Conservation (phyloP, 2,329 filamentous ascomycete species). For the Tolypocladium album region DNA sequence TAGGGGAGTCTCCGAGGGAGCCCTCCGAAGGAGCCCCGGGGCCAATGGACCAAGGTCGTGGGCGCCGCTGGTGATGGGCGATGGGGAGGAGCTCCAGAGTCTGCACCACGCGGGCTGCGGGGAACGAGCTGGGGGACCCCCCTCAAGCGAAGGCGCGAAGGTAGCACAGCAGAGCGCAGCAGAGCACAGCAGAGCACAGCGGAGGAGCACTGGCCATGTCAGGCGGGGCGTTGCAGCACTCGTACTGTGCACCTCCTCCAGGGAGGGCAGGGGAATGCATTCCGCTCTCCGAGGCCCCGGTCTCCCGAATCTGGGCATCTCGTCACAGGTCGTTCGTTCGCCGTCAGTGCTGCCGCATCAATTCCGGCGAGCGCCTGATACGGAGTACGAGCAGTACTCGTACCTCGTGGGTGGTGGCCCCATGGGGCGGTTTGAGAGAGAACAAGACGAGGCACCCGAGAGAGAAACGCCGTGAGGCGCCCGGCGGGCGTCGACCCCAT, state of each 20-base stretch:
- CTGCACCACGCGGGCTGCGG: constrained; percentile 13
- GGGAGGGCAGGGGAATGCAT: background rate
- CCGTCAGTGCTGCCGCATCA: no score
- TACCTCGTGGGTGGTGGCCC: background rate
- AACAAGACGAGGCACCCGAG: background rate
- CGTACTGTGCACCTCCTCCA: no score
- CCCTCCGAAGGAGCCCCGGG: background rate
- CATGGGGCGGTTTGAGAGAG: background rate
- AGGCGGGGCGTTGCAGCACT: background rate
- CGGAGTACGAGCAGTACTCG: background rate
- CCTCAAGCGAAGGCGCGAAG: background rate
- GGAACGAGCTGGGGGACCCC: constrained; percentile 1
- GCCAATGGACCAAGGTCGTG: background rate
- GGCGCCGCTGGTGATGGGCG: background rate
- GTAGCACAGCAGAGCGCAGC: background rate
- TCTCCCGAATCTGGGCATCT: background rate
- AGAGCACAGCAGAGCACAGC: background rate
- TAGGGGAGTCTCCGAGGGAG: no score
- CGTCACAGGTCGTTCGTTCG: no score
- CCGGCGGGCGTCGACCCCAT: background rate
- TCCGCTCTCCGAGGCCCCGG: constrained; percentile 1
- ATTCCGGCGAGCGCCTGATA: background rate
- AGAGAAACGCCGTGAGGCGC: background rate
- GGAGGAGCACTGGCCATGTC: background rate
- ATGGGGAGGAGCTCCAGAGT: background rate